These are phyloP conservation scores for Scheffersomyces lignosus DNA, from an alignment of 805 yeast species.

Conservation along the genomic window DNA sequence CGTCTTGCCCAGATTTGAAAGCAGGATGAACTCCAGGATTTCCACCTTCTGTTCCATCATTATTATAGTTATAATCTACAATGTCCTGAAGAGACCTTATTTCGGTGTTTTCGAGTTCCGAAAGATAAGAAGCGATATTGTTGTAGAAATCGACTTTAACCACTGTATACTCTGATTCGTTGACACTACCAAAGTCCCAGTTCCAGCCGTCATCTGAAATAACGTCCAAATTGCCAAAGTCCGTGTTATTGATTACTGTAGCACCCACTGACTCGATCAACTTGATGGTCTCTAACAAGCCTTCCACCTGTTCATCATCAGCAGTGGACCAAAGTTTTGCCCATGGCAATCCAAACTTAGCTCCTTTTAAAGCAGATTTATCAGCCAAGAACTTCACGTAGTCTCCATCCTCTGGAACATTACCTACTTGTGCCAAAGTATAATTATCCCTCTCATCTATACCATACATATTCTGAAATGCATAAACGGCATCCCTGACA, in stretches of 20 bases:
- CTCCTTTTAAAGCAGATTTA: conserved; percentile 24
- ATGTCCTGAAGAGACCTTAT: conserved; percentile 23
- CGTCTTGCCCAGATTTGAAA: conserved; percentile 26
- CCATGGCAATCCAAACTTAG: conserved; percentile 30
- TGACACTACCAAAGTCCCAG: conserved; percentile 24
- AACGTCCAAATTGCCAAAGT: conserved; percentile 22
- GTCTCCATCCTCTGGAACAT: conserved; percentile 25
- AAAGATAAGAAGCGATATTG: conserved; percentile 18
- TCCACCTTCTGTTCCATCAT: conserved; percentile 26
- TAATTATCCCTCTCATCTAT: conserved; percentile 13
- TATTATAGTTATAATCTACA: conserved; percentile 20
- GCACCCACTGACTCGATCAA: conserved; percentile 24
- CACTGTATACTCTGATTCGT: conserved; percentile 28
- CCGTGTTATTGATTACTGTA: conserved; percentile 23
- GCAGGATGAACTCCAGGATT: conserved; percentile 18
- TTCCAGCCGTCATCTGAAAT: conserved; percentile 28
- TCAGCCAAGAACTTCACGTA: conserved; percentile 20
- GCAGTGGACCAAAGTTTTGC: conserved; percentile 17
- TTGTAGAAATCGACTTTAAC: conserved; percentile 28
- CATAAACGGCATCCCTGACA: conserved; percentile 25
- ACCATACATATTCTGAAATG: conserved; percentile 27
- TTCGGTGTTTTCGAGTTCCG: conserved; percentile 21
- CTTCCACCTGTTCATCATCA: conserved; percentile 12
- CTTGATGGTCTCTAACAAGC: conserved; percentile 15
- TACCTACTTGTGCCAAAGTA: conserved; percentile 23